Evolutionary conservation across 202 grass and related monocot genomes (phyloP).

Genomic region (Zoysia matrella): DNA sequence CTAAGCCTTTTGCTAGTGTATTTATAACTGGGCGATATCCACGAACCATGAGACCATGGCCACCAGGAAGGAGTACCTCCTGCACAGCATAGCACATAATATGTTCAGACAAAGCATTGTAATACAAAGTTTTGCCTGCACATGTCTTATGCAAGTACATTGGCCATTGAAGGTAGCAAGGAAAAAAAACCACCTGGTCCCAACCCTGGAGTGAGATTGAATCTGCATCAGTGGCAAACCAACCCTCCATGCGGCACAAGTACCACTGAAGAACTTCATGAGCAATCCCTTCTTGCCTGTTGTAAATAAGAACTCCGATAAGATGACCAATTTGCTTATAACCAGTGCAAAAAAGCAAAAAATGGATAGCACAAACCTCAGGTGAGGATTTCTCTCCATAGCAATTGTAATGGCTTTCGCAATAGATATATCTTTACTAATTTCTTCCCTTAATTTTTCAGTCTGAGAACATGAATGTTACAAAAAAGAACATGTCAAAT

Average conservation of each 20-base stretch:
- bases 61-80: conserved; percentile 96
- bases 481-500: conserved; percentile 14
- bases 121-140: neutral
- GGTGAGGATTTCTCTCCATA: conserved; percentile 71
- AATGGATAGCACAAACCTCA: conserved; percentile 65
- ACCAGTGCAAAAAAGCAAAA: conserved; percentile 1
- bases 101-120: conserved; percentile 14
- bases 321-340: conserved; percentile 20
- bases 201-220: conserved; percentile 85
- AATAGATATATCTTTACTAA: conserved; percentile 80
- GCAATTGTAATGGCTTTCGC: conserved; percentile 88
- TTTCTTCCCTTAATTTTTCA: conserved; percentile 77
- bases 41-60: conserved; percentile 98
- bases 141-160: neutral
- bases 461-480: conserved; percentile 54
- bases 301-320: conserved; percentile 36
- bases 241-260: conserved; percentile 97
- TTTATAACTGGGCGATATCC: conserved; percentile 97
- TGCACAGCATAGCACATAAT: conserved; percentile 44
- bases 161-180: neutral
- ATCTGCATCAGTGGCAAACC: conserved; percentile 97
- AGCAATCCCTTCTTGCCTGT: conserved; percentile 91
- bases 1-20: conserved; percentile 93
- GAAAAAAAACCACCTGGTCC: conserved; percentile 66
- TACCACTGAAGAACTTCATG: conserved; percentile 96